These are phyloP conservation scores for Stachybotrys elegans DNA, from an alignment of 2,329 filamentous ascomycete genomes.

Conservation along the genomic window DNA sequence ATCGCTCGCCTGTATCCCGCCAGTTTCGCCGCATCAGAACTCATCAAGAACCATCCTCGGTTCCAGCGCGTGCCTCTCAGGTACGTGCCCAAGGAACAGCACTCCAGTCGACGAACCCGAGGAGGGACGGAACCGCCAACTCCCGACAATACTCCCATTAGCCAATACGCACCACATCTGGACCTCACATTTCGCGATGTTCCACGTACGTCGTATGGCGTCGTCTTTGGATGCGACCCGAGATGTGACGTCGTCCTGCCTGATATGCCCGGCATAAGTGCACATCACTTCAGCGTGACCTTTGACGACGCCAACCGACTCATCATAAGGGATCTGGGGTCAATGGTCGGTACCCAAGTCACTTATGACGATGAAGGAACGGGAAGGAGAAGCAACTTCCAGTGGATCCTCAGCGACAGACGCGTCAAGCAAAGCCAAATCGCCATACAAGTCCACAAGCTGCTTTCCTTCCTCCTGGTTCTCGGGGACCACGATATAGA, in stretches of 20 bases:
- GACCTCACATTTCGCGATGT: slow-evolving; percentile 11
- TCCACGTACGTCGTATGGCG: slow-evolving; percentile 8
- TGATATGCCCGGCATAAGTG: slow-evolving; percentile 2
- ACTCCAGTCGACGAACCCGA: slow-evolving; percentile 1
- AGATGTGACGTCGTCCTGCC: slow-evolving; percentile 12
- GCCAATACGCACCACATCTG: slow-evolving; percentile 5
- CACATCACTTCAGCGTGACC: slow-evolving; percentile 13
- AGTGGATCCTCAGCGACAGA: slow-evolving; percentile 17
- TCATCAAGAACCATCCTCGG: no score
- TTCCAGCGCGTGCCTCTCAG: no score
- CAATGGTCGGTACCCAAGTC: slow-evolving; percentile 15
- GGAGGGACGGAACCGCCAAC: slow-evolving; percentile 7
- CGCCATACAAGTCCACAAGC: slow-evolving; percentile 5
- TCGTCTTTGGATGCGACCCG: slow-evolving; percentile 11
- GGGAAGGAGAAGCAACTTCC: slow-evolving; percentile 13
- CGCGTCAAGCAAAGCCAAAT: slow-evolving; percentile 5
- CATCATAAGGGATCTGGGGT: slow-evolving; percentile 15
- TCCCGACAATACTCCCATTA: not conserved
- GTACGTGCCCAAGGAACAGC: no score
- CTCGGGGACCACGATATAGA: slow-evolving; percentile 4
- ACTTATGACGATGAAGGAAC: slow-evolving; percentile 13
- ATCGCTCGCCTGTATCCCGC: no score
- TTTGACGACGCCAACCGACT: slow-evolving; percentile 13
- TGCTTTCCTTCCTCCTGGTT: slow-evolving; percentile 9
- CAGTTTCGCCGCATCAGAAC: no score